Evolutionary conservation across 2,329 filamentous ascomycete genomes (phyloP), one percentile per base, ranked within the genome.

Genomic region (Knufia fluminis): DNA sequence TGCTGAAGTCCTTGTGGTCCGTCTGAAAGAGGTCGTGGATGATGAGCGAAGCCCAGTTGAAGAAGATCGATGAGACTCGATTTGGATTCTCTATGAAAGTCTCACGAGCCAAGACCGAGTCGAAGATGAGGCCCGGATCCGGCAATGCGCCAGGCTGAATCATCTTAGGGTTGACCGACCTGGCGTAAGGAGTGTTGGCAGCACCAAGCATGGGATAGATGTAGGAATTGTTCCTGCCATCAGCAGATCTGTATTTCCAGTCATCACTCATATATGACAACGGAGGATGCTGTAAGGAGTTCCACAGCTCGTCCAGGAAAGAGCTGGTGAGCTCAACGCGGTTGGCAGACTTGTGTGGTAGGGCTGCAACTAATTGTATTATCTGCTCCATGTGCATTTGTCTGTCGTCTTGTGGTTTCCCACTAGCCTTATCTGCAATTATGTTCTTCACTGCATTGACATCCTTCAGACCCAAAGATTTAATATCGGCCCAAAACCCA

Each of bases 21-120:
- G 82, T 86, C 71, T 80, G 82, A 69, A 87, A 87, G 19, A 86
- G 70, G 59, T 86, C 80, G 54, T 86, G 83, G 50, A 85, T 86
- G 53, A 86, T 79, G 49, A 87, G 77, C 17, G 81, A 83, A 0
- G 83, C 83, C 79, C 80, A 83, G 61, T 85, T 82, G 72, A 82
- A 86, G 39, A 86, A 68, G 7, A 86, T 71, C 56, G 79, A 84
- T 1, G 83, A 87, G 1, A 85, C 78, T 32, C 84, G 84, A 64
- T 86, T 86, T 0, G 82, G 82, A 53, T 85, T 81, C 20, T 66
- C 65, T 20, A 57, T 70, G 54, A 71, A 71, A 57, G 64, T 61
- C 47, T 66, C 57, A 54, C 70, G 58, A 54, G 67, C 62, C 61
- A 70, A 62, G 49, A 72, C 53, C 59, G 68, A 61, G 57, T 76